phyloP scores from a whole-genome alignment of 2,329 filamentous ascomycete species.

The Penicillium brasilianum region DNA sequence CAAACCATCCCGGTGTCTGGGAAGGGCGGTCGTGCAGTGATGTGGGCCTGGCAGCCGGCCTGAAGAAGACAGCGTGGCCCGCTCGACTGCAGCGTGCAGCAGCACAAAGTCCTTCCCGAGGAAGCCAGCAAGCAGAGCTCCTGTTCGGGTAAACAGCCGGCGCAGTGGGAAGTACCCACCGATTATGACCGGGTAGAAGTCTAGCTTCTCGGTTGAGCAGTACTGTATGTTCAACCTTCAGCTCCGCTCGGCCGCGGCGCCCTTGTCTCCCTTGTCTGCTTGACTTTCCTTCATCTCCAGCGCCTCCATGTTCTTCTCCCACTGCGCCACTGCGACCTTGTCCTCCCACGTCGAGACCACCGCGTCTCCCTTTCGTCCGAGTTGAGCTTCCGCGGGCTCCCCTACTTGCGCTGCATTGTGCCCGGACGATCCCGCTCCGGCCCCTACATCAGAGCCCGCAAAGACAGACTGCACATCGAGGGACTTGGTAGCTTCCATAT shows the following conservation, averaged over 20 bases:
- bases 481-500: conserved; percentile 59
- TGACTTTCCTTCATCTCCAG: conserved; percentile 40
- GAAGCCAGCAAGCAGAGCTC: conserved; percentile 4
- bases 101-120: conserved; percentile 3
- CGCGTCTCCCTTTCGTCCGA: conserved; percentile 37
- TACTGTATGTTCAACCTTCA: conserved; percentile 21
- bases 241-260: conserved; percentile 24
- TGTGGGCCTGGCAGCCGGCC: conserved; percentile 15
- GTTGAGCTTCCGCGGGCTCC: conserved; percentile 36
- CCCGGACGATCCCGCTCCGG: conserved; percentile 12
- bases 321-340: conserved; percentile 38
- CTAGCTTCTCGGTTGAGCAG: background rate
- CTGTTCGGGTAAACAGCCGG: conserved; percentile 7
- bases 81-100: conserved; percentile 12
- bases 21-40: conserved; percentile 20
- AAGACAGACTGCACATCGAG: conserved; percentile 69
- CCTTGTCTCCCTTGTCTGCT: conserved; percentile 14
- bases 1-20: conserved; percentile 15
- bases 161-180: background rate
- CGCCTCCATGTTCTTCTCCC: conserved; percentile 47
- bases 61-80: conserved; percentile 15
- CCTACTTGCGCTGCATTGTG: conserved; percentile 17
- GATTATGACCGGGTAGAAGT: background rate
- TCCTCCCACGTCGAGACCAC: conserved; percentile 41
- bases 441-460: conserved; percentile 48